phyloP scores from a whole-genome alignment of 2,329 filamentous ascomycete species.

The Penicillium nordicum region DNA sequence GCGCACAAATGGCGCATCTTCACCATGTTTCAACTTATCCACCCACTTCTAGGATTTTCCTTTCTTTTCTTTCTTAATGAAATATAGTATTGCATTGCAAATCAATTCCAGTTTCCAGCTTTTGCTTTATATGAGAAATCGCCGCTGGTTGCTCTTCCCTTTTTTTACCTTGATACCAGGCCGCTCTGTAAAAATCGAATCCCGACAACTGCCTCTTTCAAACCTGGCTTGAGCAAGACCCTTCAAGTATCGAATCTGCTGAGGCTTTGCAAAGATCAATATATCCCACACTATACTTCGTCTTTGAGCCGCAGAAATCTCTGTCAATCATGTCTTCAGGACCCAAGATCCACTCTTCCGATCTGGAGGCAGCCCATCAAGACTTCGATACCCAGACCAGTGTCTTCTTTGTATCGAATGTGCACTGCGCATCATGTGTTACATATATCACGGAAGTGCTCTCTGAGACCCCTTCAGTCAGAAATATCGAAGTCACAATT shows the following conservation, averaged over 20 bases:
- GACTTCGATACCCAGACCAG: constrained; percentile 18
- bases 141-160: neutral
- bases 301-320: neutral
- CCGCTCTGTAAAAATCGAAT: neutral
- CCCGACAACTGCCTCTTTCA: neutral
- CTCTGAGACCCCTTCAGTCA: constrained; percentile 34
- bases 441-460: constrained; percentile 46
- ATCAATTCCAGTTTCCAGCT: neutral
- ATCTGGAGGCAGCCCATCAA: constrained; percentile 9
- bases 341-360: constrained; percentile 4
- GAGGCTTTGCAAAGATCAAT: neutral
- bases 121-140: neutral
- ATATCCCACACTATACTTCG: neutral
- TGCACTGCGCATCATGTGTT: constrained; percentile 50
- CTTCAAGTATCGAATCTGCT: neutral
- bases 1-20: constrained; percentile 36
- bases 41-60: constrained; percentile 14
- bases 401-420: constrained; percentile 46
- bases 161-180: neutral
- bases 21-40: constrained; percentile 11
- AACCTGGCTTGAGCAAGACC: neutral
- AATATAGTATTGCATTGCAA: neutral
- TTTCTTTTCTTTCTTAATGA: constrained; percentile 9
- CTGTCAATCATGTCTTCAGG: constrained; percentile 18
- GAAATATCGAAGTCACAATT: constrained; percentile 42